Conservation (phyloP, 345 rosid species). For the Cochlearia excelsa region DNA sequence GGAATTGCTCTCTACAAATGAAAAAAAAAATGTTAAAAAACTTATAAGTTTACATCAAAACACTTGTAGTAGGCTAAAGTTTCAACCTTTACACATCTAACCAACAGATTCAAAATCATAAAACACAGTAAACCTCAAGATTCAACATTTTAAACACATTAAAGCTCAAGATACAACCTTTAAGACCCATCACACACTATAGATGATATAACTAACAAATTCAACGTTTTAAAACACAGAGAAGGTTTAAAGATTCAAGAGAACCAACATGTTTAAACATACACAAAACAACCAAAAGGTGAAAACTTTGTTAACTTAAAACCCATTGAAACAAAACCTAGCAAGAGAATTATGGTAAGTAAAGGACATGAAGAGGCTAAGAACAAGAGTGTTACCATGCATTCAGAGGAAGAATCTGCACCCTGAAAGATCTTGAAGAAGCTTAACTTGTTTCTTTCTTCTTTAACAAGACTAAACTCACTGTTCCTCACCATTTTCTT, state of each 20-base stretch:
- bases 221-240: no score
- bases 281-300: no score
- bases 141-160: neutral
- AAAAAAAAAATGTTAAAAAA: no score
- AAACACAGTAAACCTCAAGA: neutral
- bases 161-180: neutral
- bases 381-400: constrained; percentile 20
- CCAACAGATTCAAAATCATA: neutral
- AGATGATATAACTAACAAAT: no score
- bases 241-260: no score
- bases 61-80: neutral
- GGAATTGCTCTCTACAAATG: constrained; percentile 26
- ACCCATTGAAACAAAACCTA: constrained; percentile 3
- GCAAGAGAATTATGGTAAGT: neutral
- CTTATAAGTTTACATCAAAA: no score
- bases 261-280: no score
- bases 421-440: constrained; percentile 32
- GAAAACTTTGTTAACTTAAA: no score
- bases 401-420: constrained; percentile 24
- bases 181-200: no score
- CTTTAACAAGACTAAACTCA: neutral
- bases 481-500: constrained; percentile 5
- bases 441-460: constrained; percentile 5
- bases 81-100: neutral
- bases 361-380: neutral